Evolutionary conservation across 345 rosid species (phyloP).

Genomic region (Isatis tinctoria): DNA sequence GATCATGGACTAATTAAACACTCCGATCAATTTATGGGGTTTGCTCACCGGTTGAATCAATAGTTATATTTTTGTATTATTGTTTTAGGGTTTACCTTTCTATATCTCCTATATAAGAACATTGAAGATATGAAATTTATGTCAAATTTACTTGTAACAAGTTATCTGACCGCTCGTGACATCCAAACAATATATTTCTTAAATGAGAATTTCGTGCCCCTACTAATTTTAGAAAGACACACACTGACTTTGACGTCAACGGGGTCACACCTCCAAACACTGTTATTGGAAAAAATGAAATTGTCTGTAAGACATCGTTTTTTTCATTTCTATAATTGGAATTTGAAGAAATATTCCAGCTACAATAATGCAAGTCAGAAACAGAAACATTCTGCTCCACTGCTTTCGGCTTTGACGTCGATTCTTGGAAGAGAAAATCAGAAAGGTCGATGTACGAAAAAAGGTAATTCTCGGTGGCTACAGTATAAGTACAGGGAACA

Average conservation of each 20-base stretch:
- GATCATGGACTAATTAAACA: not conserved
- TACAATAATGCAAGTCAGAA: not conserved
- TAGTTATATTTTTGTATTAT: too few species aligned
- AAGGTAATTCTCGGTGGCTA: not conserved
- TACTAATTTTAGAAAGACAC: not conserved
- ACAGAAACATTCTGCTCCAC: not conserved
- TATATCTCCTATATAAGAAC: not conserved
- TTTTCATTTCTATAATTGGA: not conserved
- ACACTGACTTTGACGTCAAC: not conserved
- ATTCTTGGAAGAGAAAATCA: not conserved
- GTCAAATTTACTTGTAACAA: not conserved
- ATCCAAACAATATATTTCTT: not conserved
- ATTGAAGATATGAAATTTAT: not conserved
- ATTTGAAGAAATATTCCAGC: not conserved
- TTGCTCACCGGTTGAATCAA: not conserved
- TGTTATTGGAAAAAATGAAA: not conserved
- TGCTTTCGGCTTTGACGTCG: not conserved
- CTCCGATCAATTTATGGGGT: too few species aligned
- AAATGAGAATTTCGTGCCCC: not conserved
- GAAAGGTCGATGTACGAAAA: not conserved
- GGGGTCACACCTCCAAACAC: not conserved
- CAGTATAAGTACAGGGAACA: not conserved
- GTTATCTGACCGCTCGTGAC: not conserved
- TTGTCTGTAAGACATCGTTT: not conserved
- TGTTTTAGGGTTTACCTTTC: not conserved